Base-by-base conservation (phyloP, 345 rosid genomes). In the Heritiera fomes region DNA sequence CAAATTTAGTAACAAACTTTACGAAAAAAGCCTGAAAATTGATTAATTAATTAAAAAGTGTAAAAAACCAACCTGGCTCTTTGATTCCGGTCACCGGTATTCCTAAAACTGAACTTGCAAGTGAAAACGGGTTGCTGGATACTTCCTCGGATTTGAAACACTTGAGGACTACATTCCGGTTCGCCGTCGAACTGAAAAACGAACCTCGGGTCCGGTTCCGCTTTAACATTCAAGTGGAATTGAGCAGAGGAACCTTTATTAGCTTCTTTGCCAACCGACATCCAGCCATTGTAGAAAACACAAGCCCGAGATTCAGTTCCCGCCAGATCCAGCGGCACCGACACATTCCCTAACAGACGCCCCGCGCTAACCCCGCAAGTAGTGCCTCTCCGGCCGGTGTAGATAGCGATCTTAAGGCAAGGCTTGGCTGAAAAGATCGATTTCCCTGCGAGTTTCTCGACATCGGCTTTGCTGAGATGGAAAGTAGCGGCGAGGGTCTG, bases 161-260 rank as follows among this genome's bases (percentile, higher is more conserved):
- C 94, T 78, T 93, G 98, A 6, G 98, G 98, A 75, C 98, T 95
- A 69, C 98, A 95, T 66, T 93, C 98, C 1, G 98, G 98, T 69
- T 93, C 98, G 18, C 95, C 98, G 74, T 95, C 98, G 82, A 95
- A 95, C 87, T 95, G 94, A 56, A 95, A 95, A n/a, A 95, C 98
- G 82, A 91, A 95, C 72, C 98, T 87, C 11, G 95, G 98, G 79
- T 92, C 98, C 17, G 94, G 98, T 81, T 93, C 98, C 3, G 98
- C 90, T 75, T 86, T 93, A 13, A 95, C 97, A 78, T 80, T 87
- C 84, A 92, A 81, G 80, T 93, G 93, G 62, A 95, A 86, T 83
- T 89, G 90, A 45, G 97, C 90, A 5, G 87, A 83, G 18, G 89
- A 76, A 1, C 79, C 87, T 80, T 90, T 85, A 3, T 88, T 81